Evolutionary conservation across 2,329 filamentous ascomycete genomes (phyloP), one percentile per base, ranked within the genome.

Genomic region (Diplodia intermedia): DNA sequence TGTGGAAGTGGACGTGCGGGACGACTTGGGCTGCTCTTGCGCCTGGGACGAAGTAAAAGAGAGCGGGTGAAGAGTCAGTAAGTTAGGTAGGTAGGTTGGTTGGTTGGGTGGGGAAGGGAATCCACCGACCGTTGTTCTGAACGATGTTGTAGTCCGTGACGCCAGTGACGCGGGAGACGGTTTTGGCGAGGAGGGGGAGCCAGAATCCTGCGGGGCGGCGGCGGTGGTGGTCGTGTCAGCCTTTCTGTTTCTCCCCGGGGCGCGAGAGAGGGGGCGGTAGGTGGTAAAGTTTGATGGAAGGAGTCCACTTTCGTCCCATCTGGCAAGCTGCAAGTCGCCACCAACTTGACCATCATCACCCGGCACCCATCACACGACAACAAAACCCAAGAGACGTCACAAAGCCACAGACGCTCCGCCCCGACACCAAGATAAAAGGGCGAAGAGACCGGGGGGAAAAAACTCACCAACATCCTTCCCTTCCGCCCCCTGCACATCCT

Each of bases 141-240:
- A 98, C 92, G 36, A 98, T 89, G 79, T 99, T 99, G 91, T 94
- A 98, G 80, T 97, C 94, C 62, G 84, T 84, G 1, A 92, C 87
- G 11, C 89, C 90, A 2, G 90, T 91, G 0, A 89, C 88, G 63
- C 83, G 84, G 38, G 88, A 86, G 47, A 97, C 84, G 0, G 91
- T 91, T 23, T 87, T 83, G 20, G 91, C 91, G 2, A 97, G 82
- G 3, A 94, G 79, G 40, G 92, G 89, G 33, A 97, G 85, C 82
- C 81, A 85, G 71, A 82, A 82, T 5, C 83, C 83, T 80, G 66
- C n/a, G 29, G 38, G 31, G 12, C 9, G 31, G 23, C 2, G 23
- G 23, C 31, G 36, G 26, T 18, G 8, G 12, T 38, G 38, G 47
- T 47, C 29, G 49, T 38, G 15, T 65, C 8, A 47, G 40, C 40